Evolutionary conservation across 2,329 filamentous ascomycete species (phyloP).

Genomic region (Fusarium neocosmosporiellum): DNA sequence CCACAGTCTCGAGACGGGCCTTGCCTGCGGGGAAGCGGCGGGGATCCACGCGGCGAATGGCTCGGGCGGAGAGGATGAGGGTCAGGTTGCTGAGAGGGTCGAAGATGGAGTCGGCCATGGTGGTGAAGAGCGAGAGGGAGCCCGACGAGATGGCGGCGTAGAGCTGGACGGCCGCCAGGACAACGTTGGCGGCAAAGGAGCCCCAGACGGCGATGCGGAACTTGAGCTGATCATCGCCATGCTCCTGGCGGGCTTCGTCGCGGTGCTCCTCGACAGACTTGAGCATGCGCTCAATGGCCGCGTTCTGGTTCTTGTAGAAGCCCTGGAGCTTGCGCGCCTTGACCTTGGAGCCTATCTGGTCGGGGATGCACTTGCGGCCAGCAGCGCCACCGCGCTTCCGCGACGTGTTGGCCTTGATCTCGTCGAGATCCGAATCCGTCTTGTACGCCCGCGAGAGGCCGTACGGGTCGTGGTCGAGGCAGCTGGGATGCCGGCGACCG

Average conservation of each 20-base stretch:
- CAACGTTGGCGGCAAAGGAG: slow-evolving; percentile 82
- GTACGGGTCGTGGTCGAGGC: slow-evolving; percentile 80
- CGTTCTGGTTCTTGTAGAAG: slow-evolving; percentile 93
- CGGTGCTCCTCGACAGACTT: slow-evolving; percentile 94
- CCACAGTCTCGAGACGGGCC: slow-evolving; percentile 92
- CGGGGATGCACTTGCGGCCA: slow-evolving; percentile 28
- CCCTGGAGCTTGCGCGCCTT: slow-evolving; percentile 71
- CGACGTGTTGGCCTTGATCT: slow-evolving; percentile 83
- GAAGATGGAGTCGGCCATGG: slow-evolving; percentile 95
- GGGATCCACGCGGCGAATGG: slow-evolving; percentile 87
- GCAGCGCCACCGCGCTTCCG: slow-evolving; percentile 71
- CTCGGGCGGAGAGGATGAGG: slow-evolving; percentile 86
- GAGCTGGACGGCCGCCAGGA: slow-evolving; percentile 83
- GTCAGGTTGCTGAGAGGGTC: slow-evolving; percentile 91
- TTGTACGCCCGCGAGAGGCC: slow-evolving; percentile 83
- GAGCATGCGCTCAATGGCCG: slow-evolving; percentile 89
- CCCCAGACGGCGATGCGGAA: slow-evolving; percentile 74
- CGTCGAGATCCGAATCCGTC: slow-evolving; percentile 77
- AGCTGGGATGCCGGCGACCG: slow-evolving; percentile 49
- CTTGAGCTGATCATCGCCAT: slow-evolving; percentile 83
- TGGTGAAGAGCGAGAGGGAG: slow-evolving; percentile 96
- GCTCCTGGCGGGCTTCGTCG: slow-evolving; percentile 81
- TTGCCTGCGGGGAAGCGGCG: slow-evolving; percentile 91
- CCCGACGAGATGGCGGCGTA: slow-evolving; percentile 89
- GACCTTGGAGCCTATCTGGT: slow-evolving; percentile 40